A percentile compares a stretch with the other conserved stretches of the same genome.
These are phyloP conservation scores for Alternaria tenuissima DNA, from an alignment of 2,329 filamentous ascomycete species.

Conservation along the genomic window DNA sequence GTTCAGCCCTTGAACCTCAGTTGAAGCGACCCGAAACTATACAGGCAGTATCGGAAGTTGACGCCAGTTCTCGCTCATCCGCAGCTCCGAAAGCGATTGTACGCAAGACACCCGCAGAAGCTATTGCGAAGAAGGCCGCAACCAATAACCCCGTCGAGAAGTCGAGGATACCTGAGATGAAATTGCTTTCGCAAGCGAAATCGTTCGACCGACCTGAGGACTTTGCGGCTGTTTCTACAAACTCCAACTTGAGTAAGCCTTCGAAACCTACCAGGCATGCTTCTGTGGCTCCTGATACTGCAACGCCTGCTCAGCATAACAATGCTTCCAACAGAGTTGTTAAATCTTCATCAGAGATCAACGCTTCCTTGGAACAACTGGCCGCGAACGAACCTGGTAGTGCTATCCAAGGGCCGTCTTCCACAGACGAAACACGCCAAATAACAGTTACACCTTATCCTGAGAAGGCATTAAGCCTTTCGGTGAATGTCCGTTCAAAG, in stretches of 20 bases:
- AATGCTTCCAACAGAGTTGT: neutral
- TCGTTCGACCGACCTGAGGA: neutral
- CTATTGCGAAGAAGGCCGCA: neutral
- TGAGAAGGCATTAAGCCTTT: neutral
- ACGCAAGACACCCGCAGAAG: neutral
- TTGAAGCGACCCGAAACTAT: neutral
- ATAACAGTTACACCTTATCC: neutral
- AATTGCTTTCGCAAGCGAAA: neutral
- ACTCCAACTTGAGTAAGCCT: neutral
- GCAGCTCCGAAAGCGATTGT: neutral
- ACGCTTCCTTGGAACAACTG: neutral
- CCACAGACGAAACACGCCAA: neutral
- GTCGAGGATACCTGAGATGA: no score
- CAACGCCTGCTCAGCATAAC: neutral
- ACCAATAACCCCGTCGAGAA: neutral
- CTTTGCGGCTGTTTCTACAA: neutral
- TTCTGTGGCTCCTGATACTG: neutral
- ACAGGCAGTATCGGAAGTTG: neutral
- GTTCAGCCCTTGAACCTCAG: neutral
- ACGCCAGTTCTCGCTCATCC: neutral
- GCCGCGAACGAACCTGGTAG: neutral
- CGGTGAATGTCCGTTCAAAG: neutral
- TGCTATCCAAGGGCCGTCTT: neutral
- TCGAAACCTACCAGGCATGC: neutral
- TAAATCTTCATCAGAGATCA: neutral